These are phyloP conservation scores for Ustilago vetiveriae DNA, from an alignment of 1,284 basidiomycete genomes.

Conservation along the genomic window DNA sequence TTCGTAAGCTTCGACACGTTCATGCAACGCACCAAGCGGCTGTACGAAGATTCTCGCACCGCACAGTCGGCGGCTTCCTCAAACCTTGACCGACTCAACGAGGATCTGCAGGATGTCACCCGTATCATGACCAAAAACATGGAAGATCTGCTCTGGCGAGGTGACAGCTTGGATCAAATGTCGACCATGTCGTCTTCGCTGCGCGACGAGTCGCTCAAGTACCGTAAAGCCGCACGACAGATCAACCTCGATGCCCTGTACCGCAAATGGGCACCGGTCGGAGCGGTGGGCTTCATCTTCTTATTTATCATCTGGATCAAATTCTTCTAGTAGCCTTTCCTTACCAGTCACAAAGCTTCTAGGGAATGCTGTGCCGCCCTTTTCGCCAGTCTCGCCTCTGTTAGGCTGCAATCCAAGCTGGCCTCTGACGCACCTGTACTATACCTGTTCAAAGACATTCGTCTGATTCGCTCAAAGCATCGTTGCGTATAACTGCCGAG, in stretches of 20 bases:
- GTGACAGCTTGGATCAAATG: constrained; percentile 94
- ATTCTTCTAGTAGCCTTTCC: constrained; percentile 75
- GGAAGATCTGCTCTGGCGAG: constrained; percentile 98
- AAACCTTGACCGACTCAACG: constrained; percentile 87
- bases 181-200: constrained; percentile 97
- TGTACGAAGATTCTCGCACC: constrained; percentile 92
- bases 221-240: constrained; percentile 91
- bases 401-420: no score
- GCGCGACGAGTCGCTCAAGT: constrained; percentile 95
- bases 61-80: constrained; percentile 76
- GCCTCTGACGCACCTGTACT: neutral
- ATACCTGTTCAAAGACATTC: neutral
- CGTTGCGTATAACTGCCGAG: no score
- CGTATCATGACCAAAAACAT: constrained; percentile 99
- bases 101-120: constrained; percentile 96
- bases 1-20: constrained; percentile 79
- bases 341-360: no score
- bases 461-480: neutral
- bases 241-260: constrained; percentile 93
- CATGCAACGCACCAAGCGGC: constrained; percentile 94
- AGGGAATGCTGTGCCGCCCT: no score
- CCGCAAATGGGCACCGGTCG: constrained; percentile 87
- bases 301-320: constrained; percentile 91
- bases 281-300: constrained; percentile 69
- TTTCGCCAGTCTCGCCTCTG: no score